Evolutionary conservation across 441 rosid species (phyloP).

Genomic region (Syzygium malaccense): DNA sequence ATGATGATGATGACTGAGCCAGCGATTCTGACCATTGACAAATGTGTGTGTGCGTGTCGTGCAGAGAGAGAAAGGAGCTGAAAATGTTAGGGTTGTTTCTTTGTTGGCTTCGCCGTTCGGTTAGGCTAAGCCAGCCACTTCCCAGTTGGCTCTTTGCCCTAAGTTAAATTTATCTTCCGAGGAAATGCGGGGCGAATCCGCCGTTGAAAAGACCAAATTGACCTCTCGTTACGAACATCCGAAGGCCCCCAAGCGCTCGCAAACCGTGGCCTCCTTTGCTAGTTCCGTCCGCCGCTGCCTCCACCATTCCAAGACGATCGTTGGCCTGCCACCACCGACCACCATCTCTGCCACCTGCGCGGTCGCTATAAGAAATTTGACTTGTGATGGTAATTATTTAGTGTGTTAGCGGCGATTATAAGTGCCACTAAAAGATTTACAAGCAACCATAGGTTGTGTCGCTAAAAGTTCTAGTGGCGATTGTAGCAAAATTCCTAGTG

Average conservation of each 20-base stretch:
- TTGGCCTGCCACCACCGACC: neutral
- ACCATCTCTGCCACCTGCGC: neutral
- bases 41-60: neutral
- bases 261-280: neutral
- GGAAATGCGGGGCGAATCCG: neutral
- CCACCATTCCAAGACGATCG: fast-evolving
- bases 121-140: neutral
- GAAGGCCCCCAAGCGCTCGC: neutral
- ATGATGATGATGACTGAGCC: neutral
- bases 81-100: neutral
- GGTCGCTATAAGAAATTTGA: neutral
- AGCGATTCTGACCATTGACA: neutral
- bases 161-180: neutral
- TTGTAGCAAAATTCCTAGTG: neutral
- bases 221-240: neutral
- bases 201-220: neutral
- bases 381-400: neutral
- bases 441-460: fast-evolving
- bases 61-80: neutral
- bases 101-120: neutral
- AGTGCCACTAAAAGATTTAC: neutral
- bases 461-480: fast-evolving
- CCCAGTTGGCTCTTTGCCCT: neutral
- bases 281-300: fast-evolving
- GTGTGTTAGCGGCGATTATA: fast-evolving